Evolutionary conservation across 1,284 basidiomycete genomes (phyloP).

Genomic region (Austroboletus niveus): DNA sequence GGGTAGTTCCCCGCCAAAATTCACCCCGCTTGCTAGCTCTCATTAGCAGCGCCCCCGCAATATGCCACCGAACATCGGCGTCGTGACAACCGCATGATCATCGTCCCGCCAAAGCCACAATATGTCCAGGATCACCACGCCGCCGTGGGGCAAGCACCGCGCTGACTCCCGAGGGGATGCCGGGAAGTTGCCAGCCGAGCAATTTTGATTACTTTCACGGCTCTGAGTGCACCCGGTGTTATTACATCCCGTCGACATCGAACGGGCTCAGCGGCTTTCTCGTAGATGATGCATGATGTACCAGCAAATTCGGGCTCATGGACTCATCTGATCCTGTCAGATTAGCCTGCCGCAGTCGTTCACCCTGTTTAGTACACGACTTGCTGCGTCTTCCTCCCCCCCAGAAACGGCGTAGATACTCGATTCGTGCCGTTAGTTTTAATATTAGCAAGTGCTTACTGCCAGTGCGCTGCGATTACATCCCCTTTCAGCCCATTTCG

Average conservation of each 20-base stretch:
- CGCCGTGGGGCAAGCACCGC: neutral
- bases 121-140: neutral
- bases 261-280: constrained; percentile 6
- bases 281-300: constrained; percentile 21
- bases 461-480: neutral
- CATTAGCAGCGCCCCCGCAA: neutral
- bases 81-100: constrained; percentile 15
- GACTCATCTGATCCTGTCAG: constrained; percentile 12
- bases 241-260: constrained; percentile 13
- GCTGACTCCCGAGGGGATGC: constrained; percentile 21
- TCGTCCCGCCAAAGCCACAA: neutral
- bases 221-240: constrained; percentile 13
- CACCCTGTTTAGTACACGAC: constrained; percentile 13
- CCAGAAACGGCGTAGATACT: constrained; percentile 4
- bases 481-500: constrained; percentile 1
- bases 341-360: constrained; percentile 19
- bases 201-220: constrained; percentile 23
- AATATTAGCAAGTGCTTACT: neutral
- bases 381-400: constrained; percentile 6
- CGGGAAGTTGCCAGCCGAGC: constrained; percentile 16
- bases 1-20: constrained; percentile 11
- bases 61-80: constrained; percentile 1
- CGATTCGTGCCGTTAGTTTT: constrained; percentile 7
- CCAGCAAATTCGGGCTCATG: constrained; percentile 16
- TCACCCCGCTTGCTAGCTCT: constrained; percentile 9